Conservation (phyloP, 306 rosid genomes). For the Trifolium subterraneum region DNA sequence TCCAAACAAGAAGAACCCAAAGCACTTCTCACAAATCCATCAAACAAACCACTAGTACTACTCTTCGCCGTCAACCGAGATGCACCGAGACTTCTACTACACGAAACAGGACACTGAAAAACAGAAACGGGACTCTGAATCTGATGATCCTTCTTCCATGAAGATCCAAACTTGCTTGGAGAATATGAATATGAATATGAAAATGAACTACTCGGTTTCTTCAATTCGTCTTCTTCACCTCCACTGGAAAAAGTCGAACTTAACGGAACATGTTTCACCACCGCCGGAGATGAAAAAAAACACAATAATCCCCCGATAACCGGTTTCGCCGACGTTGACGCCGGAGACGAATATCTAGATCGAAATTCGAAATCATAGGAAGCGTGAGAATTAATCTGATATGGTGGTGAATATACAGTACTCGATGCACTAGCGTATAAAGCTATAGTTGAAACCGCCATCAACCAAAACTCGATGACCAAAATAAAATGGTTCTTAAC, state of each 20-base stretch:
- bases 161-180: constrained; percentile 57
- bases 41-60: constrained; percentile 46
- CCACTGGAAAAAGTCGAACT: constrained; percentile 62
- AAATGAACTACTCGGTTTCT: constrained; percentile 76
- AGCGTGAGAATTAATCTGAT: constrained; percentile 69
- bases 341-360: constrained; percentile 69
- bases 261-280: constrained; percentile 58
- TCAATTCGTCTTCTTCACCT: constrained; percentile 79
- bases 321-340: constrained; percentile 70
- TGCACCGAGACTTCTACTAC: constrained; percentile 46
- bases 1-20: constrained; percentile 74
- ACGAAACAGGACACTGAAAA: constrained; percentile 86
- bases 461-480: constrained; percentile 25
- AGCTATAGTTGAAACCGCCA: constrained; percentile 90
- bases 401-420: constrained; percentile 79
- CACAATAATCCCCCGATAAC: constrained; percentile 76
- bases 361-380: constrained; percentile 77
- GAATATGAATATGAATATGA: constrained; percentile 78
- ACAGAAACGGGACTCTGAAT: constrained; percentile 85
- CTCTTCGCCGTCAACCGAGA: not conserved
- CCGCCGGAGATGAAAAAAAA: constrained; percentile 71
- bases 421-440: constrained; percentile 90
- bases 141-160: constrained; percentile 59
- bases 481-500: too few species aligned
- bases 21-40: constrained; percentile 87